Conservation (phyloP, 2,329 filamentous ascomycete species). For the Laburnicola sp. region DNA sequence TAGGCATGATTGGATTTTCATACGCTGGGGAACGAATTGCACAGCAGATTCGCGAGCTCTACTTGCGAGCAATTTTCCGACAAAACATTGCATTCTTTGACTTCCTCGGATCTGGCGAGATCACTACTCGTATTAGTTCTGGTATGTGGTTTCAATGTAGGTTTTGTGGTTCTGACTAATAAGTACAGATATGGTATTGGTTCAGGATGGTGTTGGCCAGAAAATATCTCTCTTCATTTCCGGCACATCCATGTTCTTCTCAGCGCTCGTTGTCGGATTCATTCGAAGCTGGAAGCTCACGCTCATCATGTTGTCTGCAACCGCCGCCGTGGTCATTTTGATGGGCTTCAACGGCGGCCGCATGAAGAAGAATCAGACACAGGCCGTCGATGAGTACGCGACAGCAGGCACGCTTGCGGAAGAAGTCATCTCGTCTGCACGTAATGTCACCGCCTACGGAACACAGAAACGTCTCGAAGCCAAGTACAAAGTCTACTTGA, state of each 20-base stretch:
- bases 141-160: slow-evolving; percentile 81
- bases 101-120: slow-evolving; percentile 89
- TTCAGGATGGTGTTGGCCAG: slow-evolving; percentile 79
- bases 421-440: slow-evolving; percentile 90
- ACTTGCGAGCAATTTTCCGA: slow-evolving; percentile 62
- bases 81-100: slow-evolving; percentile 60
- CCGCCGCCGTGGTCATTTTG: slow-evolving; percentile 73
- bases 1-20: slow-evolving; percentile 86
- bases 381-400: slow-evolving; percentile 77
- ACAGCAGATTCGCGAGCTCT: slow-evolving; percentile 55
- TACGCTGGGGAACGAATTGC: slow-evolving; percentile 58
- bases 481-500: slow-evolving; percentile 78
- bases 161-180: background rate
- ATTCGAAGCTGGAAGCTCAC: slow-evolving; percentile 92
- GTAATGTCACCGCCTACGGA: slow-evolving; percentile 89
- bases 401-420: slow-evolving; percentile 86
- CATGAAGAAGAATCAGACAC: slow-evolving; percentile 73
- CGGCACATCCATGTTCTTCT: slow-evolving; percentile 63
- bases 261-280: slow-evolving; percentile 90
- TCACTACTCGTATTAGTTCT: slow-evolving; percentile 92
- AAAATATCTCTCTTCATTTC: slow-evolving; percentile 43
- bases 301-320: slow-evolving; percentile 80
- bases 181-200: slow-evolving; percentile 83
- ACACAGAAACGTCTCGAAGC: slow-evolving; percentile 89
- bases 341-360: slow-evolving; percentile 77